Conservation (phyloP, 140 eudicot genomes). For the Ambrosia hybrid region DNA sequence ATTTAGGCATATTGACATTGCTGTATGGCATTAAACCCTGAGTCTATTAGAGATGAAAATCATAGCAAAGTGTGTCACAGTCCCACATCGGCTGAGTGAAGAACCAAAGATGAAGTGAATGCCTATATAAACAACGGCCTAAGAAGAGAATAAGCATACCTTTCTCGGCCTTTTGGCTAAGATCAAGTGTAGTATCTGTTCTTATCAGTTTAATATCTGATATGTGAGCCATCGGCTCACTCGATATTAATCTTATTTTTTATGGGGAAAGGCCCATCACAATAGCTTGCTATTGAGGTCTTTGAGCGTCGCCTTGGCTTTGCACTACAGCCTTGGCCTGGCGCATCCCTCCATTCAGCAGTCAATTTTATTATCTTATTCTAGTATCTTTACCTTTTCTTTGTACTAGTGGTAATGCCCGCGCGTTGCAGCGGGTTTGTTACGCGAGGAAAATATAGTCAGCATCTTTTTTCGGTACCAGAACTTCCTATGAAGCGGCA, state of each 20-base stretch:
- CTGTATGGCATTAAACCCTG: too few species aligned
- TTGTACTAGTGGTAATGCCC: too few species aligned
- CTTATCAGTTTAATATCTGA: background rate
- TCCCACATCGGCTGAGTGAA: background rate
- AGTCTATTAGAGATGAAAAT: background rate
- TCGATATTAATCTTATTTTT: constrained; percentile 38
- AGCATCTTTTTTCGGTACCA: too few species aligned
- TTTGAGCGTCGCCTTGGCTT: constrained; percentile 18
- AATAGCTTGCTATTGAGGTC: constrained; percentile 46
- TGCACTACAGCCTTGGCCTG: constrained; percentile 12
- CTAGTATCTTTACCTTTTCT: too few species aligned
- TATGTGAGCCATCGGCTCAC: too few species aligned
- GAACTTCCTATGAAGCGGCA: too few species aligned
- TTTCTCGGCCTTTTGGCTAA: constrained; percentile 97
- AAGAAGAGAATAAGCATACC: constrained; percentile 36
- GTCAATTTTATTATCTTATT: too few species aligned
- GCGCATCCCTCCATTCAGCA: constrained; percentile 15
- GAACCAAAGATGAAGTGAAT: background rate
- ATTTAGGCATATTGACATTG: too few species aligned
- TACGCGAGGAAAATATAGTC: too few species aligned
- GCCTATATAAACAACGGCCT: background rate
- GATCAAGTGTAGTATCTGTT: constrained; percentile 41
- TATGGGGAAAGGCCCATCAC: constrained; percentile 33
- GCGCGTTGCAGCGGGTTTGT: too few species aligned
- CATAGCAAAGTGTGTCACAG: background rate